Evolutionary conservation across 2,329 filamentous ascomycete genomes (phyloP).

Genomic region (Teratosphaeria pseudoeucalypti): DNA sequence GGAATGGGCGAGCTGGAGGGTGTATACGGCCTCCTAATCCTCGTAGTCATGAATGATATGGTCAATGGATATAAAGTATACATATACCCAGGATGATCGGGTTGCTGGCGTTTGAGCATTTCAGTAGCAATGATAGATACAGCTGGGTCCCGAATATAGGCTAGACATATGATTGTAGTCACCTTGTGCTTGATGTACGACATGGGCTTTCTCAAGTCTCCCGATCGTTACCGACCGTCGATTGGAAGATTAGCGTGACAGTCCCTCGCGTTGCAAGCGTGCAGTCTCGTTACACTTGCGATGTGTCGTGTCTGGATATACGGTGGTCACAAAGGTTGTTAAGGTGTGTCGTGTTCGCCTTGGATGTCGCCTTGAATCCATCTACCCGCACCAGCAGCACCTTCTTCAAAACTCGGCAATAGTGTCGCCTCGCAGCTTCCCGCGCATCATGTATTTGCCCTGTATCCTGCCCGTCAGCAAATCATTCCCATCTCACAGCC

Average conservation of each 20-base stretch:
- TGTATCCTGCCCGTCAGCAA: slow-evolving; percentile 28
- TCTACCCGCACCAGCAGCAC: too few relatives aligned
- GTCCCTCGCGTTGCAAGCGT: not conserved
- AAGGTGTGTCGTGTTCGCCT: not conserved
- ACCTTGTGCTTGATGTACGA: too few relatives aligned
- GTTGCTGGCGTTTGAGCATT: not conserved
- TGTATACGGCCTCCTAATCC: slow-evolving; percentile 18
- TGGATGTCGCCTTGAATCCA: not conserved
- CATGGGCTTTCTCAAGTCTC: too few relatives aligned
- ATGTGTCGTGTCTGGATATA: not conserved
- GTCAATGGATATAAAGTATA: not conserved
- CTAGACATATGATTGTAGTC: not conserved
- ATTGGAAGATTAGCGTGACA: not conserved
- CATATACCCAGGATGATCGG: not conserved
- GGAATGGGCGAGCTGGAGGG: slow-evolving; percentile 26
- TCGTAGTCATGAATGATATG: not conserved
- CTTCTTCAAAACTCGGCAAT: slow-evolving; percentile 61
- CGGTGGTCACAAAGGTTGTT: not conserved
- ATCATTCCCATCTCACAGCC: not conserved
- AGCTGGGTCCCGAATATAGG: not conserved
- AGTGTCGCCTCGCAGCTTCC: slow-evolving; percentile 80
- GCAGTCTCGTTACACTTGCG: not conserved
- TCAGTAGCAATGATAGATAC: not conserved
- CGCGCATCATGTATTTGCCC: slow-evolving; percentile 79
- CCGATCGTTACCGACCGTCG: not conserved